phyloP scores from a whole-genome alignment of 106 monocot genomes.

The Triglochin maritima region DNA sequence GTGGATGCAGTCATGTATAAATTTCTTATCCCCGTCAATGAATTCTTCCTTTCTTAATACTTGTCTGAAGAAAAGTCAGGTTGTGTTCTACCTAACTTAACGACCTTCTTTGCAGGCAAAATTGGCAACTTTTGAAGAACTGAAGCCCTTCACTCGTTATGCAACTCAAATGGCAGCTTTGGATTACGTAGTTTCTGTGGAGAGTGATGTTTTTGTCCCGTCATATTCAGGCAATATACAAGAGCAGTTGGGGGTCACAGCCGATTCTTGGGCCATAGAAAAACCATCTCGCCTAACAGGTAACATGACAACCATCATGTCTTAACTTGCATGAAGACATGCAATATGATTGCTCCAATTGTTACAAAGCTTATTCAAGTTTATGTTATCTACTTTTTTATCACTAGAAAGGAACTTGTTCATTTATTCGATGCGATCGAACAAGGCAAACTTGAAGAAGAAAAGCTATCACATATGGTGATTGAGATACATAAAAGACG shows the following conservation, averaged over 20 bases:
- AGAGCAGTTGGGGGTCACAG: conserved; percentile 86
- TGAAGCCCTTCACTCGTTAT: conserved; percentile 51
- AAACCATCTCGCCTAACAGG: conserved; percentile 85
- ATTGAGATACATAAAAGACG: conserved; percentile 54
- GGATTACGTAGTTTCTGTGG: conserved; percentile 90
- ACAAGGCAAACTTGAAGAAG: conserved; percentile 49
- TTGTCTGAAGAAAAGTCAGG: too few relatives aligned
- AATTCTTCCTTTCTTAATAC: too few relatives aligned
- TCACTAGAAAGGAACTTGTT: conserved; percentile 64
- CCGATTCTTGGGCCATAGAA: conserved; percentile 82
- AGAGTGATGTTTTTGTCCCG: conserved; percentile 88
- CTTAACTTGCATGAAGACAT: too few relatives aligned
- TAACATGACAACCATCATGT: neutral
- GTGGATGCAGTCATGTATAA: too few relatives aligned
- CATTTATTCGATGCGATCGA: conserved; percentile 67
- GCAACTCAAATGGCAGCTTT: conserved; percentile 97
- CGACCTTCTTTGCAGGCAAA: conserved; percentile 38
- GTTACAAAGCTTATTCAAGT: too few relatives aligned
- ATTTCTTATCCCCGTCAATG: too few relatives aligned
- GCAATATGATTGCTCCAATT: too few relatives aligned
- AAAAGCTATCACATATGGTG: conserved; percentile 40
- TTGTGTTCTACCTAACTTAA: neutral
- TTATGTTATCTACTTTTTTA: neutral
- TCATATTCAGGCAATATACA: conserved; percentile 96
- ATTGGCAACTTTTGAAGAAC: conserved; percentile 55